Base-by-base conservation (phyloP, 2,329 filamentous ascomycete species). In the Sporothrix variecibatus region DNA sequence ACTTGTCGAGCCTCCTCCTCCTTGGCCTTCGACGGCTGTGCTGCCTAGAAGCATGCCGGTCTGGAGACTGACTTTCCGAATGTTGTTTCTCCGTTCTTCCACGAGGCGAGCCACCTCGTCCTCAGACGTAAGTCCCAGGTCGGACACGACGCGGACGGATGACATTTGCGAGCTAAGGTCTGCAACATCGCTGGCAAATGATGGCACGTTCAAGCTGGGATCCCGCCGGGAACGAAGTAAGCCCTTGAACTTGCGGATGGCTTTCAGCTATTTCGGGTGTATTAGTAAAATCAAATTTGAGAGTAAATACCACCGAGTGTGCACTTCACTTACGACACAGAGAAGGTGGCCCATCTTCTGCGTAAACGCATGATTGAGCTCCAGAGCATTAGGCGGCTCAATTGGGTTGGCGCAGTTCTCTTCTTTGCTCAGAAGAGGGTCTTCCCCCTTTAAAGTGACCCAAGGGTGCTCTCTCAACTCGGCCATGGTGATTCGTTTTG, bases 281-380 rank as follows among this genome's bases (percentile, higher is more conserved):
- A 11, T 23, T 28, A 53, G 23, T 38, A 49, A 49, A 31, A n/a
- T 20, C 2, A 15, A 9, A 17, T 58, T 6, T 15, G 15, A 17
- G 38, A 1, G 20, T 23, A 28, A 9, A 15, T 9, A 53, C 31
- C 1, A 11, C 9, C 5, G 2, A 62, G n/a, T 2, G 23, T 1
- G 38, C 43, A 23, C 9, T 20, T 2, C n/a, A 81, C 84, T 79
- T 86, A 94, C 92, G 77, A 98, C 93, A 71, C 91, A 93, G 74
- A 98, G 86, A 1, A 98, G 86, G 80, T 96, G 92, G 75, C 91
- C 91, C 88, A 98, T 94, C 79, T 94, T 97, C 31, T 89, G 90
- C 2, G 96, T 98, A 77, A 98, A 97, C 17, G 96, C 96, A 76
- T 92, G 90, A 78, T 94, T 94, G 80, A 98, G 89, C 83, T 99